Base-by-base conservation (phyloP, 805 yeast genomes). In the Lachancea sp. region DNA sequence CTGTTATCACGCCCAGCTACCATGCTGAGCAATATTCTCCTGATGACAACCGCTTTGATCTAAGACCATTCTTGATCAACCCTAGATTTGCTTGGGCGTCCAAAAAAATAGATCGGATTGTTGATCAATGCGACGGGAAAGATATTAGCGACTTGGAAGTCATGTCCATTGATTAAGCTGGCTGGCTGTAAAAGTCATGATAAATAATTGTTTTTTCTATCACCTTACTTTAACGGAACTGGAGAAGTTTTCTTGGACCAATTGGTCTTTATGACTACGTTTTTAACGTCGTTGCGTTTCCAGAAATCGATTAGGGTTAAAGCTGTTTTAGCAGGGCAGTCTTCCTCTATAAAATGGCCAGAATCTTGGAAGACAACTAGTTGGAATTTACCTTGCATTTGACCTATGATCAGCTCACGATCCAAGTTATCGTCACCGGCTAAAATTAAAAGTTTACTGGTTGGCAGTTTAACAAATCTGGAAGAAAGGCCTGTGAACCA, bases 11-110 rank as follows among this genome's bases (percentile, higher is more conserved):
- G 0, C 99, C 99, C 12, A 78, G 95, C 31, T 93, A 93, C 60
- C 99, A 93, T 58, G 99, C 99, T 0, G 99, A 93, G 63, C 95
- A 87, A 58, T 93, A 93, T 61, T 90, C 98, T 2, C 97, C 99
- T 1, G 99, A 93, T 65, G 99, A 93, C 65, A 93, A 93, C 63
- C 75, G 99, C 57, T 93, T 85, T 65, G 99, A 93, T 63, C 71
- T 95, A 58, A 75, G 99, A 54, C 99, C 99, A n/a, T 89, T 93
- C 65, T 71, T 95, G 62, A 87, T 93, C 47, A 80, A 86, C 55
- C 97, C 98, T 25, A 71, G 86, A 50, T 93, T 88, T 65, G 75
- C 88, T 1, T 86, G 91, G 84, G 95, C 97, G 2, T 78, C 88
- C 54, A 81, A 79, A 62, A 89, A 87, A 67, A 93, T 93, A 42